These are phyloP conservation scores for Rauvolfia tetraphylla DNA, from an alignment of 257 asterid species.

Conservation along the genomic window DNA sequence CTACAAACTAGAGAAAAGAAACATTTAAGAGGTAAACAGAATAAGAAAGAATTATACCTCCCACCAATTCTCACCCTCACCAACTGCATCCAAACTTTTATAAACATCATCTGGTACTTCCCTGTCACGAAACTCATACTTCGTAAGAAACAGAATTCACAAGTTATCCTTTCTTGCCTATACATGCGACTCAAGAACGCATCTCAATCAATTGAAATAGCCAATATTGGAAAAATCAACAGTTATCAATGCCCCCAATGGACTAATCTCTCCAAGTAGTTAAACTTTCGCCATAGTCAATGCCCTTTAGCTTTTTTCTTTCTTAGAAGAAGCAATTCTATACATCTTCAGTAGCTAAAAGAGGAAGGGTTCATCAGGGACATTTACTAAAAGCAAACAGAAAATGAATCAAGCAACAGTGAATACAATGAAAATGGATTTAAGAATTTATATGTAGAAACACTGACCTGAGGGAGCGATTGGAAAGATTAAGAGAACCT, in stretches of 20 bases:
- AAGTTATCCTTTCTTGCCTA: not conserved
- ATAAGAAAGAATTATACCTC: conserved; percentile 53
- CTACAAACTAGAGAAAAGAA: not conserved
- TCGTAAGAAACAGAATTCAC: not conserved
- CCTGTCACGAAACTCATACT: conserved; percentile 30
- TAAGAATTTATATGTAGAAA: not conserved
- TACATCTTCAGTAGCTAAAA: not conserved
- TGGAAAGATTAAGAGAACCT: conserved; percentile 91
- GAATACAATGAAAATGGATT: not conserved
- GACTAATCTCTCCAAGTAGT: not conserved
- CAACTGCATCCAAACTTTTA: conserved; percentile 72
- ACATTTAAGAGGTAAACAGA: conserved; percentile 6
- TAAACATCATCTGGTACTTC: conserved; percentile 85
- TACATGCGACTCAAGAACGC: not conserved
- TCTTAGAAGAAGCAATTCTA: not conserved
- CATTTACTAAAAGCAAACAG: not conserved
- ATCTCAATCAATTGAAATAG: conserved; percentile 1
- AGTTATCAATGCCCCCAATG: not conserved
- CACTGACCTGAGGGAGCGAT: conserved; percentile 80
- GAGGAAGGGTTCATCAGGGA: not conserved
- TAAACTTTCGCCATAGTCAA: conserved; percentile 1
- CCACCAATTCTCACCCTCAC: conserved; percentile 97
- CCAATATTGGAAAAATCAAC: not conserved
- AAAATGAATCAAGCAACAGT: not conserved
- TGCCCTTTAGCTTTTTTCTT: not conserved